phyloP scores from a whole-genome alignment of 176 grass and related monocot genomes.

The Aegilops speltoides region DNA sequence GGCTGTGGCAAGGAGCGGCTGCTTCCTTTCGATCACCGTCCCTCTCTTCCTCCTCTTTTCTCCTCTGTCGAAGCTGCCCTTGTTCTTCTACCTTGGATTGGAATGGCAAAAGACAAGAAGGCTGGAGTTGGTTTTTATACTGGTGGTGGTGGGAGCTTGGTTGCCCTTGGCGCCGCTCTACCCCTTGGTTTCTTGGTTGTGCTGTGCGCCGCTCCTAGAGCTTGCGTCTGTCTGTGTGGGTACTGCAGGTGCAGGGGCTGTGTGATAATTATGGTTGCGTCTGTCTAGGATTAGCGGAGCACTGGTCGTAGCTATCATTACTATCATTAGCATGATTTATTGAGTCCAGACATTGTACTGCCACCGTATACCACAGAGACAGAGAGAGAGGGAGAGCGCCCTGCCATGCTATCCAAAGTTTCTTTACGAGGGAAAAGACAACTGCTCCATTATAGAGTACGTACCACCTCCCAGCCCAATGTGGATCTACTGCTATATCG shows the following conservation, averaged over 20 bases:
- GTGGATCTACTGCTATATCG: neutral
- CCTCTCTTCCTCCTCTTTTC: neutral
- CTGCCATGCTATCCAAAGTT: neutral
- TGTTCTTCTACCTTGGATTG: neutral
- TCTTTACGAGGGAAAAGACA: conserved; percentile 3
- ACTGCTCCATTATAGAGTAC: neutral
- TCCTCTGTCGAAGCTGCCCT: neutral
- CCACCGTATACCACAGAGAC: neutral
- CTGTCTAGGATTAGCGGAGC: conserved; percentile 59
- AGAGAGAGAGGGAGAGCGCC: neutral
- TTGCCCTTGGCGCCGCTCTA: neutral
- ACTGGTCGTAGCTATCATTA: conserved; percentile 44
- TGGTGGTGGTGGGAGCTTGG: neutral
- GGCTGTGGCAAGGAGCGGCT: neutral
- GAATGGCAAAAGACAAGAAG: neutral
- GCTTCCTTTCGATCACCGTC: conserved; percentile 16
- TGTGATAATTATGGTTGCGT: conserved; percentile 50
- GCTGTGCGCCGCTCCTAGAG: neutral
- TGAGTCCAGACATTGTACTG: conserved; percentile 11
- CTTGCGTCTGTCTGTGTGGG: neutral
- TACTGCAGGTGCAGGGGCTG: neutral
- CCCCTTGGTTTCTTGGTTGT: neutral
- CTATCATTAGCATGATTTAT: conserved; percentile 56
- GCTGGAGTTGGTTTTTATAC: neutral
- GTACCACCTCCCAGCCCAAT: neutral